Evolutionary conservation across 2,329 filamentous ascomycete genomes (phyloP).

Genomic region (Pestalotiopsis sp.): DNA sequence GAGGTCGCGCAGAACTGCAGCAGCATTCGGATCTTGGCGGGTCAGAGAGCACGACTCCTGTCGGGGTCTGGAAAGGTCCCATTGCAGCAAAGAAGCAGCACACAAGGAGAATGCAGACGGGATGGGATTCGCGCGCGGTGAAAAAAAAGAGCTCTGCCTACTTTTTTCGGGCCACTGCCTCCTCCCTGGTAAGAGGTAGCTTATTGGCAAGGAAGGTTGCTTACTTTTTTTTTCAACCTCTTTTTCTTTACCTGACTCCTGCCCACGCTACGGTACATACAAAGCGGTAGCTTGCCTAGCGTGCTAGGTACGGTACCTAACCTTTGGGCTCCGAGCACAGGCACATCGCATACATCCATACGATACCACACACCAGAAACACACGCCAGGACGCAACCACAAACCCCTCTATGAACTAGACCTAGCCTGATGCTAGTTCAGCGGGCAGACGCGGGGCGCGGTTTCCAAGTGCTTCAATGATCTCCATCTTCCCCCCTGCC

Average conservation of each 20-base stretch:
- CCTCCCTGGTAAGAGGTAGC: not conserved
- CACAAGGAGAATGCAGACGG: not conserved
- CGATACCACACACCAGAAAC: too few relatives aligned
- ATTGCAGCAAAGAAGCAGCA: not conserved
- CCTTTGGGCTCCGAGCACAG: not conserved
- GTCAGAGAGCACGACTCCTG: not conserved
- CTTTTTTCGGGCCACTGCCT: not conserved
- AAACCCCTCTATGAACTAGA: constrained; percentile 5
- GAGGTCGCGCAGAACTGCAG: not conserved
- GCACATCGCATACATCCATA: not conserved
- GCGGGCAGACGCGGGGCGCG: not conserved
- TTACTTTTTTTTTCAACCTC: not conserved
- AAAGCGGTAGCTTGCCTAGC: not conserved
- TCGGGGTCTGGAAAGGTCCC: not conserved
- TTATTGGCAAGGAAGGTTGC: not conserved
- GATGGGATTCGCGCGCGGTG: not conserved
- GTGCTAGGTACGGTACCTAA: not conserved
- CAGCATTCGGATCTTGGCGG: not conserved
- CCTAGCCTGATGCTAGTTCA: not conserved
- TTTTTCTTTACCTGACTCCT: not conserved
- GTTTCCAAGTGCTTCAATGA: not conserved
- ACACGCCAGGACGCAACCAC: not conserved
- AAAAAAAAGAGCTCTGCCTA: not conserved
- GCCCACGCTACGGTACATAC: not conserved
- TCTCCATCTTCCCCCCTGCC: not conserved